phyloP scores from a whole-genome alignment of 2,329 filamentous ascomycete species.

The Epichloe elymi region DNA sequence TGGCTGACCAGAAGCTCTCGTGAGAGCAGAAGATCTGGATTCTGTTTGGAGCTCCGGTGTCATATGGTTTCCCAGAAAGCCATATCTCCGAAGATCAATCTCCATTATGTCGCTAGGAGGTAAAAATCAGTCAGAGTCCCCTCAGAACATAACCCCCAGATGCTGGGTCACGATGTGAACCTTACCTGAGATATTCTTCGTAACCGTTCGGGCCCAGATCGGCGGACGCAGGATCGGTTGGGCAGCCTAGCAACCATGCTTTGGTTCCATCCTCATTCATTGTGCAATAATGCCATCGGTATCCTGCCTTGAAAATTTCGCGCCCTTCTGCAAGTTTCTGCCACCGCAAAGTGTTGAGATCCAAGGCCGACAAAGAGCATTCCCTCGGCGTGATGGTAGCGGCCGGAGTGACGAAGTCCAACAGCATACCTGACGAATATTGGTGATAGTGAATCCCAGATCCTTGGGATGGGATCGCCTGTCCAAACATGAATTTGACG shows the following conservation, averaged over 20 bases:
- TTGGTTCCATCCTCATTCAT: slow-evolving; percentile 92
- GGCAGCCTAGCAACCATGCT: slow-evolving; percentile 91
- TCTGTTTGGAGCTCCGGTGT: slow-evolving; percentile 39
- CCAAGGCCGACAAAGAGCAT: slow-evolving; percentile 80
- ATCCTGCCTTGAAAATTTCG: slow-evolving; percentile 84
- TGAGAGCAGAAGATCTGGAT: slow-evolving; percentile 33
- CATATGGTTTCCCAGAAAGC: slow-evolving; percentile 71
- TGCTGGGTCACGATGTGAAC: neutral
- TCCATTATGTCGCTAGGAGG: slow-evolving; percentile 68
- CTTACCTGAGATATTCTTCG: slow-evolving; percentile 69
- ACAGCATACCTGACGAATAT: slow-evolving; percentile 80
- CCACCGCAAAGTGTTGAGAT: slow-evolving; percentile 80
- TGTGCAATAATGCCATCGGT: slow-evolving; percentile 96
- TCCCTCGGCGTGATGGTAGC: slow-evolving; percentile 76
- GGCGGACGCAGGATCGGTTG: slow-evolving; percentile 54
- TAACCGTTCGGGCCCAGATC: slow-evolving; percentile 57
- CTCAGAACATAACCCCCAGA: neutral
- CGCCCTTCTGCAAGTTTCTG: slow-evolving; percentile 88
- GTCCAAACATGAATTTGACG: slow-evolving; percentile 70
- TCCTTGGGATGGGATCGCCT: slow-evolving; percentile 75
- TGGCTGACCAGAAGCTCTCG: slow-evolving; percentile 36
- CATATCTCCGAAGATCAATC: slow-evolving; percentile 83
- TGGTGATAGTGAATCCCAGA: slow-evolving; percentile 92
- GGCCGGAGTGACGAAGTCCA: slow-evolving; percentile 89
- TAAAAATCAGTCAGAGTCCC: neutral